Evolutionary conservation across 1,284 basidiomycete species (phyloP).

Genomic region (Chalciporus sp.): DNA sequence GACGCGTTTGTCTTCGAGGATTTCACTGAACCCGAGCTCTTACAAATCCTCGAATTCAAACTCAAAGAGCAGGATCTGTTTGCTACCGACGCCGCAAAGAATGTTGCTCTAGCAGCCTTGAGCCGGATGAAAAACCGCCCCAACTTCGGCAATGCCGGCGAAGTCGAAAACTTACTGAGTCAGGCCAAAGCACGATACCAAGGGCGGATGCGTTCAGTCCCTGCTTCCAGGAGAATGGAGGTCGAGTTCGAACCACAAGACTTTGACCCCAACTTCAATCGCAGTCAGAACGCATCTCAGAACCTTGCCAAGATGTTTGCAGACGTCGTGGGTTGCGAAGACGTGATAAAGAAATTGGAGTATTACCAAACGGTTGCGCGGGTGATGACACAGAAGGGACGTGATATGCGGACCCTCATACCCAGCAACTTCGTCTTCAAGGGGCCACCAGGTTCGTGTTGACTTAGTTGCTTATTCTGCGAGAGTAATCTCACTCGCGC

Average conservation of each 20-base stretch:
- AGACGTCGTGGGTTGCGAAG: constrained; percentile 60
- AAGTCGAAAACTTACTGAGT: constrained; percentile 62
- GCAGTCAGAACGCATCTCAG: constrained; percentile 43
- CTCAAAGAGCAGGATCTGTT: constrained; percentile 54
- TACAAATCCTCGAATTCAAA: constrained; percentile 54
- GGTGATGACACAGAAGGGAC: constrained; percentile 41
- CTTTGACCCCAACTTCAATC: constrained; percentile 61
- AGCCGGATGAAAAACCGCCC: constrained; percentile 51
- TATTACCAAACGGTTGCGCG: constrained; percentile 53
- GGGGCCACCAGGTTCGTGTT: constrained; percentile 56
- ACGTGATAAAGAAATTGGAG: constrained; percentile 49
- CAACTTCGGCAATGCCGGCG: constrained; percentile 68
- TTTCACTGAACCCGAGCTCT: constrained; percentile 53
- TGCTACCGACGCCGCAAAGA: constrained; percentile 56
- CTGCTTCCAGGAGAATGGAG: constrained; percentile 37
- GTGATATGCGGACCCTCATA: constrained; percentile 48
- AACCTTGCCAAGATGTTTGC: constrained; percentile 60
- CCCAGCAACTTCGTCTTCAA: constrained; percentile 71
- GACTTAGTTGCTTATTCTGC: too few species aligned
- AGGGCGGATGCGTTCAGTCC: constrained; percentile 40
- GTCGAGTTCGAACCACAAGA: constrained; percentile 57
- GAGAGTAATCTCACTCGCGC: too few species aligned
- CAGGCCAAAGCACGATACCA: constrained; percentile 53
- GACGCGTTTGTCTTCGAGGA: constrained; percentile 66
- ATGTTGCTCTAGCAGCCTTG: constrained; percentile 46